phyloP scores from a whole-genome alignment of 495 filamentous ascomycete genomes.

The Penicillium argentinense region DNA sequence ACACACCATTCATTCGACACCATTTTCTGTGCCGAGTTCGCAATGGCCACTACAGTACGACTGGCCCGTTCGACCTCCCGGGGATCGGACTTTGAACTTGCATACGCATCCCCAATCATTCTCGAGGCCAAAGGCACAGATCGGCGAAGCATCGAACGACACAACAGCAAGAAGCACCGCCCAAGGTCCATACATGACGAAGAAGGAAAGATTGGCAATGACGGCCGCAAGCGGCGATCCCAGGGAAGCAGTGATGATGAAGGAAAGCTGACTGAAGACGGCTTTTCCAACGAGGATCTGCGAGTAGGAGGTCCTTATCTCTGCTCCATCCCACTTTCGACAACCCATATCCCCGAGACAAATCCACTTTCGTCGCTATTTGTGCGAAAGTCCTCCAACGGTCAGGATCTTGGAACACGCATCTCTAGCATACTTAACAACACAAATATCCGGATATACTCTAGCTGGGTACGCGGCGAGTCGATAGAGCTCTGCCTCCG shows the following conservation, averaged over 20 bases:
- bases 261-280: not conserved
- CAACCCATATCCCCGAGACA: not conserved
- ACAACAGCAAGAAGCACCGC: not conserved
- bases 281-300: constrained; percentile 5
- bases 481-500: not conserved
- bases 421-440: too few species aligned
- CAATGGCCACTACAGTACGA: too few species aligned
- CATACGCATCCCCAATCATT: constrained; percentile 1
- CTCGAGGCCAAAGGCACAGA: not conserved
- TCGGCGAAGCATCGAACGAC: not conserved
- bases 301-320: constrained; percentile 8
- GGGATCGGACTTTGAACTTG: constrained; percentile 1
- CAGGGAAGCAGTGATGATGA: constrained; percentile 6
- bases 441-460: too few species aligned
- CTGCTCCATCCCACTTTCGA: constrained; percentile 3
- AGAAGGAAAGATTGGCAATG: not conserved
- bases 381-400: not conserved
- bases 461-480: too few species aligned
- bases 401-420: not conserved
- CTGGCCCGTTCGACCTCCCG: not conserved
- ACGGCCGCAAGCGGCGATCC: constrained; percentile 1
- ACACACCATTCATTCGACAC: too few species aligned
- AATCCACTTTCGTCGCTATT: not conserved
- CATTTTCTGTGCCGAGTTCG: too few species aligned
- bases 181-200: not conserved